Conservation (phyloP, 768 basidiomycete genomes). For the Hemileccinum rubropunctum region DNA sequence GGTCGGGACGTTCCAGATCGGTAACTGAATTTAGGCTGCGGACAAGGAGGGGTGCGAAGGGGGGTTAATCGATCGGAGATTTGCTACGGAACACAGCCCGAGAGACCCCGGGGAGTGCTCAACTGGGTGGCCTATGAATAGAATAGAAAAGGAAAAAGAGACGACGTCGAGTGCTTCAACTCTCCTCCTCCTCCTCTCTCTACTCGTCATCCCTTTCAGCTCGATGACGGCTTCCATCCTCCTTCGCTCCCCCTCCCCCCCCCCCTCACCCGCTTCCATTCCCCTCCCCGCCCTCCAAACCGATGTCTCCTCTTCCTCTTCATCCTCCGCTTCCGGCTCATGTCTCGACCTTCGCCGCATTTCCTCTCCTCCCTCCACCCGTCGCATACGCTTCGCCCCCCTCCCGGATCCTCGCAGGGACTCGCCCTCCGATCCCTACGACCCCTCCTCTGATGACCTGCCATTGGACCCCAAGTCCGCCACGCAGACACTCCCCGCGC, state of each 20-base stretch:
- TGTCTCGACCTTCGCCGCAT: constrained; percentile 15
- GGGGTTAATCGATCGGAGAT: constrained; percentile 17
- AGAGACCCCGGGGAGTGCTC: constrained; percentile 21
- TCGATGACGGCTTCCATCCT: constrained; percentile 23
- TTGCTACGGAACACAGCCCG: constrained; percentile 16
- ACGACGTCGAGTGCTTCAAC: background rate
- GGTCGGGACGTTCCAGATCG: too few relatives aligned
- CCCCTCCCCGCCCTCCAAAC: constrained; percentile 15
- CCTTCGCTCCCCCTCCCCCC: constrained; percentile 15
- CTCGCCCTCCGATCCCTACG: constrained; percentile 15
- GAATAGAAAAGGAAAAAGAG: constrained; percentile 14
- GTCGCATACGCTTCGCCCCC: constrained; percentile 76
- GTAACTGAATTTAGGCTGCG: background rate
- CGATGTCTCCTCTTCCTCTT: constrained; percentile 16
- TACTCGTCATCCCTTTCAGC: constrained; percentile 4
- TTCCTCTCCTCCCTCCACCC: constrained; percentile 14
- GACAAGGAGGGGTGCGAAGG: background rate
- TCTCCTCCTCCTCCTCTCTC: constrained; percentile 4
- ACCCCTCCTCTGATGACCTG: constrained; percentile 31
- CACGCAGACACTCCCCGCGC: background rate
- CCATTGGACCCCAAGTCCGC: constrained; percentile 14
- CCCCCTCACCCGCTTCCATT: constrained; percentile 6
- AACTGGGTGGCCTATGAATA: background rate
- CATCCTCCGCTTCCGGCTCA: constrained; percentile 21
- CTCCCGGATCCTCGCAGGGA: constrained; percentile 72